Evolutionary conservation across 73 alveolate species (phyloP).

Genomic region (Paramecium primaurelia): DNA sequence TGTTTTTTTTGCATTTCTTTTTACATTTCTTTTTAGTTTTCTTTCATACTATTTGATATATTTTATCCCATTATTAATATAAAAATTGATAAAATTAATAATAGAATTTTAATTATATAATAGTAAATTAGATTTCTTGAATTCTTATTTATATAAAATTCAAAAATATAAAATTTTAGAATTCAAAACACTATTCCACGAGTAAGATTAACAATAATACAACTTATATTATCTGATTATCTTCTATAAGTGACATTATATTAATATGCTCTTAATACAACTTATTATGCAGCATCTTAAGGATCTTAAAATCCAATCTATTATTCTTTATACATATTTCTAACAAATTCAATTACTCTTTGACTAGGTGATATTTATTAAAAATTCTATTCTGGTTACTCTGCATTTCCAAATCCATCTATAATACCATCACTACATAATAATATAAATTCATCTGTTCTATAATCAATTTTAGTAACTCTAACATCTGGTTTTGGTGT

Average conservation of each 20-base stretch:
- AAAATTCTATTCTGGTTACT: conserved; percentile 65
- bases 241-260: conserved; percentile 71
- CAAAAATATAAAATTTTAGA: not conserved
- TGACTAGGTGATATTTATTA: not conserved
- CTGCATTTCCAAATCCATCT: conserved; percentile 77
- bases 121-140: not conserved
- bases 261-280: conserved; percentile 71
- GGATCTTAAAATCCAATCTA: conserved; percentile 62
- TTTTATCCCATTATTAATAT: not conserved
- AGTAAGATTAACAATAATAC: conserved; percentile 75
- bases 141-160: not conserved
- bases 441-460: conserved; percentile 78
- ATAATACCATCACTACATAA: conserved; percentile 94
- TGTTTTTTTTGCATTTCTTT: not conserved
- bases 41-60: conserved; percentile 12
- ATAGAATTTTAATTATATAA: not conserved
- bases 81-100: not conserved
- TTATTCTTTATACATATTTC: conserved; percentile 51
- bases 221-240: conserved; percentile 87
- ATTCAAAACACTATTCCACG: conserved; percentile 21
- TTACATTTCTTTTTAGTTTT: conserved; percentile 6
- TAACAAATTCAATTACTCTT: conserved; percentile 61
- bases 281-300: conserved; percentile 75
- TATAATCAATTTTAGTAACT: conserved; percentile 66
- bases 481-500: conserved; percentile 87